Evolutionary conservation across 306 rosid species (phyloP).

Genomic region (Prosopis cineraria): DNA sequence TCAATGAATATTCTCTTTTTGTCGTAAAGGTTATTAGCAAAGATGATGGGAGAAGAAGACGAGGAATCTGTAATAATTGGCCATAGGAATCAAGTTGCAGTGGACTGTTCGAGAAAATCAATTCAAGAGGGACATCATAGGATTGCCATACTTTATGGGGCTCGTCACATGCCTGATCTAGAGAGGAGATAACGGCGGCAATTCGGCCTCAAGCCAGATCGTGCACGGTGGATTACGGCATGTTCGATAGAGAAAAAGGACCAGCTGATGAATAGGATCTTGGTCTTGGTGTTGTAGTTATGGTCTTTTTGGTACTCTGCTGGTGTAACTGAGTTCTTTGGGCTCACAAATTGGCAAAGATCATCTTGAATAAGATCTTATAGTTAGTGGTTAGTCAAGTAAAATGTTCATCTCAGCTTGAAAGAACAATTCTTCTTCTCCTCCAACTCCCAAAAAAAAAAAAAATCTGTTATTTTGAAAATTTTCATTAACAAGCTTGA

Average conservation of each 20-base stretch:
- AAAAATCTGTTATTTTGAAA: too few relatives aligned
- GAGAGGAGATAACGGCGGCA: slow-evolving; percentile 83
- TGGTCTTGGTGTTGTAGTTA: slow-evolving; percentile 92
- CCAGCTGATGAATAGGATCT: slow-evolving; percentile 53
- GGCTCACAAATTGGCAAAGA: slow-evolving; percentile 57
- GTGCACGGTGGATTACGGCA: slow-evolving; percentile 65
- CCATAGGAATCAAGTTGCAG: slow-evolving; percentile 77
- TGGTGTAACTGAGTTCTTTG: slow-evolving; percentile 65
- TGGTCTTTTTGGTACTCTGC: slow-evolving; percentile 97
- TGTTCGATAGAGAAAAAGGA: slow-evolving; percentile 36
- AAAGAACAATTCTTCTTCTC: slow-evolving; percentile 27
- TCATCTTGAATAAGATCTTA: slow-evolving; percentile 43
- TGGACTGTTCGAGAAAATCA: slow-evolving; percentile 59
- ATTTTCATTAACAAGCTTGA: slow-evolving; percentile 17
- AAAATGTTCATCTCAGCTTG: slow-evolving; percentile 17
- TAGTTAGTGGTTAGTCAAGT: slow-evolving; percentile 42
- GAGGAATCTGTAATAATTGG: slow-evolving; percentile 84
- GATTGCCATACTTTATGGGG: slow-evolving; percentile 93
- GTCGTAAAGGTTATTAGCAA: slow-evolving; percentile 68
- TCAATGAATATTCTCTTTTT: too few relatives aligned
- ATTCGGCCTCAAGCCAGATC: slow-evolving; percentile 69
- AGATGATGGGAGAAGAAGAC: slow-evolving; percentile 70
- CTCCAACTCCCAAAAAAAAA: too few relatives aligned
- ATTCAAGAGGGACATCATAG: slow-evolving; percentile 68
- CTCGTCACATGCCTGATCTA: slow-evolving; percentile 98